A percentile compares a stretch with the other conserved stretches of the same genome.
phyloP scores from a whole-genome alignment of 2,329 filamentous ascomycete species.

The Penicillium sp. region DNA sequence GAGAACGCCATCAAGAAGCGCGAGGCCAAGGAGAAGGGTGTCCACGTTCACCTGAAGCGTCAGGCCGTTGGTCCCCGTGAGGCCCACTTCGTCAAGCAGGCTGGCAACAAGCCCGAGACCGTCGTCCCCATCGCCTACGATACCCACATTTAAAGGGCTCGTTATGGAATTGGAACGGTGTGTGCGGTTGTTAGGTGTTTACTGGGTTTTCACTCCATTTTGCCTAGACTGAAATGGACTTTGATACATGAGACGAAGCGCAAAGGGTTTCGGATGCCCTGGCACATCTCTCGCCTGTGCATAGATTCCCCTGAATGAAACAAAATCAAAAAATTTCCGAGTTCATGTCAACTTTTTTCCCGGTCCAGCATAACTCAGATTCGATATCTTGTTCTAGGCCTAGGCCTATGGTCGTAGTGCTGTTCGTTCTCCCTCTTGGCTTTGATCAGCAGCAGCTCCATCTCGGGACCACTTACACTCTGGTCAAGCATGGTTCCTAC shows the following conservation, averaged over 20 bases:
- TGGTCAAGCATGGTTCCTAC: not conserved
- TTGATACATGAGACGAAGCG: constrained; percentile 34
- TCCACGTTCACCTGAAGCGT: constrained; percentile 86
- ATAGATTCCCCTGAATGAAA: constrained; percentile 40
- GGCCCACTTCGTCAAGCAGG: constrained; percentile 67
- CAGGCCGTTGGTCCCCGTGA: constrained; percentile 71
- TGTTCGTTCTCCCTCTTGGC: not conserved
- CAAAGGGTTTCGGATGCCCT: constrained; percentile 33
- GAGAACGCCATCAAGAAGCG: constrained; percentile 85
- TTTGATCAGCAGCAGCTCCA: not conserved
- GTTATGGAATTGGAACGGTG: constrained; percentile 22
- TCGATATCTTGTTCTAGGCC: not conserved
- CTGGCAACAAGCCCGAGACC: constrained; percentile 81
- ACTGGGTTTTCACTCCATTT: constrained; percentile 27
- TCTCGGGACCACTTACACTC: too few species aligned
- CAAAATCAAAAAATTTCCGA: constrained; percentile 33
- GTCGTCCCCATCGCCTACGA: constrained; percentile 89
- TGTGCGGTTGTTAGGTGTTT: constrained; percentile 34
- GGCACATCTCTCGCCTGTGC: constrained; percentile 34
- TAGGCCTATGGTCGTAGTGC: constrained; percentile 1
- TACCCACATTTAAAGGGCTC: constrained; percentile 76
- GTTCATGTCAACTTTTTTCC: constrained; percentile 15
- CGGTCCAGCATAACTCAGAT: not conserved
- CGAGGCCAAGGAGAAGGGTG: constrained; percentile 83
- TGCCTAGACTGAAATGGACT: constrained; percentile 27